A percentile compares a stretch with the other conserved stretches of the same genome.
Evolutionary conservation across 2,329 filamentous ascomycete species (phyloP).

Genomic region (Arachnomyces sp.): DNA sequence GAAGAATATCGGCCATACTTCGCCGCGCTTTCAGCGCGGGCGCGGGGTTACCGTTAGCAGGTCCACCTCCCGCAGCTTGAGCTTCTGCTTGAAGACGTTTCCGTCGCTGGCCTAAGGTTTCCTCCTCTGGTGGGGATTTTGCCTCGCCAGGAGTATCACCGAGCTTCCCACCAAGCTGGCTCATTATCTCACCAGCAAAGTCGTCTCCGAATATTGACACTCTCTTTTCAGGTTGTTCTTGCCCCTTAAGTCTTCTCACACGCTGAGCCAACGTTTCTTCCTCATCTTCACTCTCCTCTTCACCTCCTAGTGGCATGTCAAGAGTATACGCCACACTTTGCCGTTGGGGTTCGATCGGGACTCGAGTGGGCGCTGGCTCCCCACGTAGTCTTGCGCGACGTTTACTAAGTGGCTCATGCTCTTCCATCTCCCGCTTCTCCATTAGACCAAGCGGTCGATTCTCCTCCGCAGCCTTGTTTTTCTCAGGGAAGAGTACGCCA

Average conservation of each 20-base stretch:
- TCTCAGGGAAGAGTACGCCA: constrained; percentile 63
- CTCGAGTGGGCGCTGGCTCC: constrained; percentile 32
- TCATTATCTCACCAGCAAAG: constrained; percentile 38
- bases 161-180: constrained; percentile 30
- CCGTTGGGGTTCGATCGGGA: constrained; percentile 9
- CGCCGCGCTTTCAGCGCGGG: constrained; percentile 28
- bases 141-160: constrained; percentile 17
- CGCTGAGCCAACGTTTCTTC: constrained; percentile 41
- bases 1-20: constrained; percentile 45
- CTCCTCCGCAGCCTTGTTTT: constrained; percentile 20
- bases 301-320: constrained; percentile 16
- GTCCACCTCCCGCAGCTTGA: constrained; percentile 4
- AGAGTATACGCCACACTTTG: constrained; percentile 30
- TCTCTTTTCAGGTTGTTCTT: constrained; percentile 13
- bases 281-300: constrained; percentile 28
- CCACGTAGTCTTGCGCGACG: constrained; percentile 70
- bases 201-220: constrained; percentile 14
- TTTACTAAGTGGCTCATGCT: constrained; percentile 79
- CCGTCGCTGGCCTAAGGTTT: constrained; percentile 41
- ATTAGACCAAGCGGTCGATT: constrained; percentile 40
- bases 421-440: constrained; percentile 73
- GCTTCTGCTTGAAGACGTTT: constrained; percentile 38
- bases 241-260: constrained; percentile 31
- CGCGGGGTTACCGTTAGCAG: constrained; percentile 10
- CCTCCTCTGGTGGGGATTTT: constrained; percentile 23